Conservation (phyloP, 169 alveolate genomes). For the Babesia bigemina region DNA sequence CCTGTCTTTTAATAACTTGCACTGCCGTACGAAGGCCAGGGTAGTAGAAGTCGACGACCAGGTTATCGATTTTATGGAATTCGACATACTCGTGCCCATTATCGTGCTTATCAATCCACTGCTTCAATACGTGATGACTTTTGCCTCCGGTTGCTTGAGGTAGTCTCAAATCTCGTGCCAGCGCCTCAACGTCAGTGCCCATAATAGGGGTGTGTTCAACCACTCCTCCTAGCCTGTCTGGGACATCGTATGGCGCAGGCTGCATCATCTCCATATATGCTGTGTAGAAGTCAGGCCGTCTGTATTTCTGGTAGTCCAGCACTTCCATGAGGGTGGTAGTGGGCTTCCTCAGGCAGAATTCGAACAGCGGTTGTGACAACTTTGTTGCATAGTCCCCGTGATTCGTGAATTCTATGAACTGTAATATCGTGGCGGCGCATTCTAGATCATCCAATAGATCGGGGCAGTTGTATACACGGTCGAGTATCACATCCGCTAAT, state of each 20-base stretch:
- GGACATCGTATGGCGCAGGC: conserved; percentile 13
- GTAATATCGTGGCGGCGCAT: conserved; percentile 24
- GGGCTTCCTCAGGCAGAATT: conserved; percentile 37
- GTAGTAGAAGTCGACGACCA: conserved; percentile 55
- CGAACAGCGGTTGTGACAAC: conserved; percentile 48
- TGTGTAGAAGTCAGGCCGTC: conserved; percentile 30
- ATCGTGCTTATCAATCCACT: conserved; percentile 6
- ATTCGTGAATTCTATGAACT: conserved; percentile 30
- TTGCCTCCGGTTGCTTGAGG: conserved; percentile 27
- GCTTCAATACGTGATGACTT: conserved; percentile 6
- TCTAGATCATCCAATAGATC: conserved; percentile 31
- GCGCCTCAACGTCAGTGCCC: neutral
- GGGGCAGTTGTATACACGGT: conserved; percentile 33
- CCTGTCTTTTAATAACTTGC: conserved; percentile 29
- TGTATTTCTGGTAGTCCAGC: conserved; percentile 31
- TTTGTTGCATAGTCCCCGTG: conserved; percentile 19
- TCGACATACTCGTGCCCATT: conserved; percentile 18
- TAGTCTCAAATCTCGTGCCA: neutral
- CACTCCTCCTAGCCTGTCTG: conserved; percentile 24
- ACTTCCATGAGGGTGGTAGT: conserved; percentile 34
- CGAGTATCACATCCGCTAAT: conserved; percentile 26
- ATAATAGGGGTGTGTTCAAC: conserved; percentile 9
- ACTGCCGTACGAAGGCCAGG: conserved; percentile 35
- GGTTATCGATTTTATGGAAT: conserved; percentile 22
- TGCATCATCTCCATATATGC: conserved; percentile 13